A percentile compares a stretch with the other conserved stretches of the same genome.
phyloP scores from a whole-genome alignment of 495 filamentous ascomycete genomes.

The Annulohypoxylon stygium region DNA sequence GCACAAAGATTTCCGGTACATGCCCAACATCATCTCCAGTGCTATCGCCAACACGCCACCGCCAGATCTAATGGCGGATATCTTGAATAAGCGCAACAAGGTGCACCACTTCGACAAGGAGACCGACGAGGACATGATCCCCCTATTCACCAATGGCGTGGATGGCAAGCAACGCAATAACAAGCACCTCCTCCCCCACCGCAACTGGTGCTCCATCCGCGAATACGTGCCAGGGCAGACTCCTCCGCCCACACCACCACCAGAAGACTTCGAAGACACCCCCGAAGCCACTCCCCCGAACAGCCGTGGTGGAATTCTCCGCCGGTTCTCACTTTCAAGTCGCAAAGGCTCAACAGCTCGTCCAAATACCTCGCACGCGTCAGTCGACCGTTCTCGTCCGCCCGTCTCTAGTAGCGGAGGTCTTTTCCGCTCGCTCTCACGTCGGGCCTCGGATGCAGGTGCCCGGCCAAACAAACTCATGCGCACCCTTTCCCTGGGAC shows the following conservation, averaged over 20 bases:
- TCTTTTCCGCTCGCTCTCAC: slow-evolving; percentile 57
- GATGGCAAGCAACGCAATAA: slow-evolving; percentile 92
- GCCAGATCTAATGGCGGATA: slow-evolving; percentile 87
- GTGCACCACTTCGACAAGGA: slow-evolving; percentile 87
- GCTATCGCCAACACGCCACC: slow-evolving; percentile 89
- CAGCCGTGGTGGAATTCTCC: slow-evolving; percentile 51
- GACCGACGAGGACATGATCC: slow-evolving; percentile 96
- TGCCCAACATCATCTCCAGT: slow-evolving; percentile 89
- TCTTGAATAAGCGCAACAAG: slow-evolving; percentile 93
- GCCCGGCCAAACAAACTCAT: slow-evolving; percentile 62
- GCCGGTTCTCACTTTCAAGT: slow-evolving; percentile 55
- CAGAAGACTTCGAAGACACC: slow-evolving; percentile 57
- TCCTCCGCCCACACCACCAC: slow-evolving; percentile 73
- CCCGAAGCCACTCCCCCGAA: slow-evolving; percentile 49
- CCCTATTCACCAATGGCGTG: slow-evolving; percentile 88
- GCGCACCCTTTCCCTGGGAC: slow-evolving; percentile 73
- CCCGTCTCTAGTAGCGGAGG: slow-evolving; percentile 47
- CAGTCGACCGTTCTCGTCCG: slow-evolving; percentile 50
- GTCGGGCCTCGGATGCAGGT: slow-evolving; percentile 47
- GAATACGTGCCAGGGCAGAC: slow-evolving; percentile 82
- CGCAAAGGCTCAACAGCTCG: slow-evolving; percentile 40
- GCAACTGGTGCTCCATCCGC: slow-evolving; percentile 93
- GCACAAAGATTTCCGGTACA: slow-evolving; percentile 92
- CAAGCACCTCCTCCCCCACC: slow-evolving; percentile 86
- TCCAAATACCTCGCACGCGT: slow-evolving; percentile 38